These are phyloP conservation scores for Helicocarpus griseus DNA, from an alignment of 2,329 filamentous ascomycete genomes.

Conservation along the genomic window DNA sequence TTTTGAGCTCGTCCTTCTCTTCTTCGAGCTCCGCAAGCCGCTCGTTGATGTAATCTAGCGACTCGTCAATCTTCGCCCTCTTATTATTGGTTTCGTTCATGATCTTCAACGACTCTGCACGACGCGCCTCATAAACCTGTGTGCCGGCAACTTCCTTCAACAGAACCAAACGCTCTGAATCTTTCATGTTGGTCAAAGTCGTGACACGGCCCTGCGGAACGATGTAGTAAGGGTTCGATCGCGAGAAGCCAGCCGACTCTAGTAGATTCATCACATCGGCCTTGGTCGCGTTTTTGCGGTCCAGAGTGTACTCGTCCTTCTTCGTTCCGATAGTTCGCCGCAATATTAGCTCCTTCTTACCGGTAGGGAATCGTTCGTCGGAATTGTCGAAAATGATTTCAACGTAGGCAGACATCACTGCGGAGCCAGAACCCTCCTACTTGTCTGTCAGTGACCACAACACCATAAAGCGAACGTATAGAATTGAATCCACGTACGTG, in stretches of 20 bases:
- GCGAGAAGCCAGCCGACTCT: conserved; percentile 91
- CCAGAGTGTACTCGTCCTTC: conserved; percentile 96
- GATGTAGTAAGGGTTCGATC: conserved; percentile 98
- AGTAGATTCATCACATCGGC: conserved; percentile 89
- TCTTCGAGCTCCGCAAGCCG: conserved; percentile 83
- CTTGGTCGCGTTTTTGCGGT: conserved; percentile 93
- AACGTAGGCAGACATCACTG: conserved; percentile 98
- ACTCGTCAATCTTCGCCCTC: conserved; percentile 84
- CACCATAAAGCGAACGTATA: background rate
- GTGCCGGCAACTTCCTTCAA: conserved; percentile 98
- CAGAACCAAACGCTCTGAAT: conserved; percentile 76
- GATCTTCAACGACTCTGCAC: conserved; percentile 87
- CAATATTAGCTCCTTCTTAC: conserved; percentile 79
- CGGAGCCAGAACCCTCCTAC: conserved; percentile 85
- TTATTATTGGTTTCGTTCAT: conserved; percentile 97
- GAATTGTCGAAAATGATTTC: conserved; percentile 98
- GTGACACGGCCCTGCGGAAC: conserved; percentile 96
- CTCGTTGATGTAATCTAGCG: conserved; percentile 84
- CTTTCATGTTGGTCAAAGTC: conserved; percentile 96
- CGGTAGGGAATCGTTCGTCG: conserved; percentile 89
- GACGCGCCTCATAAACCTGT: conserved; percentile 87
- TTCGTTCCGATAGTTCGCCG: conserved; percentile 93
- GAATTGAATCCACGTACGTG: conserved; percentile 45
- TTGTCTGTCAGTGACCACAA: conserved; percentile 20
- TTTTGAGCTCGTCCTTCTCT: conserved; percentile 90